Base-by-base conservation (phyloP, 805 yeast species). In the Nakazawaea wickerhamii region DNA sequence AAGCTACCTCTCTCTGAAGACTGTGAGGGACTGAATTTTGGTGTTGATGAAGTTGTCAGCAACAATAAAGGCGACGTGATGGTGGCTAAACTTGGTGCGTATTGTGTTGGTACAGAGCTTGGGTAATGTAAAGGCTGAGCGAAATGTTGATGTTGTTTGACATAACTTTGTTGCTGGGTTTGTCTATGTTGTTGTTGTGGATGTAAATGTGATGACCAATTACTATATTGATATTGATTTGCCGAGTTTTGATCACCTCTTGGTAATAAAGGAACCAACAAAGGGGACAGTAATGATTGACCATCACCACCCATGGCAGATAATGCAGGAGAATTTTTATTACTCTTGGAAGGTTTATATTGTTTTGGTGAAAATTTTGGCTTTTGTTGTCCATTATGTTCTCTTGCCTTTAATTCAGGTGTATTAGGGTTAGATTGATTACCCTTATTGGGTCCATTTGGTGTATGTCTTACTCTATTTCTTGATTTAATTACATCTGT, bases 401-500 rank as follows among this genome's bases (percentile, higher is more conserved):
- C 79, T 48, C 73, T 75, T 20, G 74, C 71, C 55, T 75, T 76
- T 36, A 75, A 58, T 53, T 75, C 79, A 1, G 81, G 81, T 9
- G 81, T 74, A 49, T 72, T 73, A 15, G 80, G 77, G 36, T 69
- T 63, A 20, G 73, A 64, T 38, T 59, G 49, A 37, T 17, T 19
- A 14, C 22, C 20, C 15, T 35, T 36, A 21, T 22, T 35, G 43
- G 46, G 53, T 50, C 42, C 32, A 33, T 48, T 52, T 15, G 53
- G 40, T 21, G 38, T 41, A 41, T 78, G 82, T 54, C 82, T 81
- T 55, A 84, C 83, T 55, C 98, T 75, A 59, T 90, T 90, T 58
- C 98, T 74, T 33, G 93, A 81, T 64, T 89, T 88, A 60, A 90
- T 90, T 22, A 90, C 89, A 64, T 90, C 95, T 9, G 96, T 87